phyloP scores from a whole-genome alignment of 129 eudicot species.

The Dittrichia graveolens region DNA sequence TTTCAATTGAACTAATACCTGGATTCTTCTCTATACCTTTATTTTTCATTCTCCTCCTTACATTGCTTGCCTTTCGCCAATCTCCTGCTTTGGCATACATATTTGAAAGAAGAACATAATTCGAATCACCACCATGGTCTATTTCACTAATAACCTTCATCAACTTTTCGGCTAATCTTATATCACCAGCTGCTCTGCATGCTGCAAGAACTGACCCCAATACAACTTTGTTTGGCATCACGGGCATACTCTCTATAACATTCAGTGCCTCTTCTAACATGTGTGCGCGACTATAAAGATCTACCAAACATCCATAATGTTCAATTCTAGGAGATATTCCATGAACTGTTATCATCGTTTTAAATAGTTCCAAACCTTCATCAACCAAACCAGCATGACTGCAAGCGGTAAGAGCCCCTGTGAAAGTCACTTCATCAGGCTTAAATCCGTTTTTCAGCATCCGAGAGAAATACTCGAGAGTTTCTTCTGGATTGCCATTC shows the following conservation, averaged over 20 bases:
- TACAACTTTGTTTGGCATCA: constrained; percentile 64
- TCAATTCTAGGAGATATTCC: constrained; percentile 52
- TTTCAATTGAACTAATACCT: constrained; percentile 59
- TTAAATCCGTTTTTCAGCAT: constrained; percentile 51
- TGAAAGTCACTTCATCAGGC: constrained; percentile 62
- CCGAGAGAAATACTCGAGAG: constrained; percentile 45
- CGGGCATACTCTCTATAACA: constrained; percentile 61
- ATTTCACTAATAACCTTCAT: constrained; percentile 40
- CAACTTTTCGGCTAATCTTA: constrained; percentile 44
- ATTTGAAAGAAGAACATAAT: constrained; percentile 60
- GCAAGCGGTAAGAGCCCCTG: constrained; percentile 69
- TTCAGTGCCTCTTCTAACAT: constrained; percentile 65
- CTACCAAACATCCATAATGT: constrained; percentile 80
- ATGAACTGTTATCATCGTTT: constrained; percentile 39
- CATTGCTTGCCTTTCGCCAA: constrained; percentile 48
- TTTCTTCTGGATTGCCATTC: constrained; percentile 67
- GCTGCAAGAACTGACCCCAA: constrained; percentile 70
- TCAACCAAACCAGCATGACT: constrained; percentile 67
- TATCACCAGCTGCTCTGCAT: constrained; percentile 47
- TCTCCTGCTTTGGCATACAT: constrained; percentile 58
- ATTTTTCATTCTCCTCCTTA: constrained; percentile 56
- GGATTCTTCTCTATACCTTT: constrained; percentile 55
- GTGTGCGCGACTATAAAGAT: constrained; percentile 71
- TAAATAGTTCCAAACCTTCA: constrained; percentile 61
- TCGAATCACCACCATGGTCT: constrained; percentile 49